Base-by-base conservation (phyloP, 176 grass and related monocot genomes). In the Aegilops umbellulata region DNA sequence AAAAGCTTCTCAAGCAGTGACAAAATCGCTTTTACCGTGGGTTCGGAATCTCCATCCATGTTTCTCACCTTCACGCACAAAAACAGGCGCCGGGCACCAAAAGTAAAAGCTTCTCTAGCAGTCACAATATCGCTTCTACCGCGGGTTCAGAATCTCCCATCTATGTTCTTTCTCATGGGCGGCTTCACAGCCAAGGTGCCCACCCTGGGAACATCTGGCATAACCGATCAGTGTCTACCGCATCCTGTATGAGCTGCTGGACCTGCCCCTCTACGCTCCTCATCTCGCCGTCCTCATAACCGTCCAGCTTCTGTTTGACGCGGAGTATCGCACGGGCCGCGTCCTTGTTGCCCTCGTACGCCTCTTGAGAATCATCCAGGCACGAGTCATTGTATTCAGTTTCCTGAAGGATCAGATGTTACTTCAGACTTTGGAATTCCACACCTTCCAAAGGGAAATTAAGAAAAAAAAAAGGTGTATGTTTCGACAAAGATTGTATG, bases 121-220 rank as follows among this genome's bases (percentile, higher is more conserved):
- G 55, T 61, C 29, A 90, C 58, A 87, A 79, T 31, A 61, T 74
- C 35, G 36, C 63, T 24, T 58, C 61, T 32, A 34, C 65, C 35
- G 67, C 17, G 27, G 47, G 71, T 58, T 65, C 74, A 26, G 10
- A 81, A 53, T 68, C 68, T 82, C 39, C 39, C 70, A 79, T 82
- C 15, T 26, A 64, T 51, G 17, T 19, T 20, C 51, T 83, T 72
- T 49, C 17, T 77, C 13, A 30, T 62, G 77, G 69, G 65, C 34
- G 53, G 53, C 11, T 80, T 69, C 84, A 93, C 65, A 89, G 85
- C 95, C 95, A 98, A 57, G 95, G 82, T 82, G 89, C 95, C 95
- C 95, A 98, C 80, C 95, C 95, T 15, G 95, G 95, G 87, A 98
- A 98, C 95, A 98, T 98, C 63, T 98, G 93, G 81, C 93, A 92